Evolutionary conservation across 176 grass and related monocot species (phyloP).

Genomic region (Juncus effusus): DNA sequence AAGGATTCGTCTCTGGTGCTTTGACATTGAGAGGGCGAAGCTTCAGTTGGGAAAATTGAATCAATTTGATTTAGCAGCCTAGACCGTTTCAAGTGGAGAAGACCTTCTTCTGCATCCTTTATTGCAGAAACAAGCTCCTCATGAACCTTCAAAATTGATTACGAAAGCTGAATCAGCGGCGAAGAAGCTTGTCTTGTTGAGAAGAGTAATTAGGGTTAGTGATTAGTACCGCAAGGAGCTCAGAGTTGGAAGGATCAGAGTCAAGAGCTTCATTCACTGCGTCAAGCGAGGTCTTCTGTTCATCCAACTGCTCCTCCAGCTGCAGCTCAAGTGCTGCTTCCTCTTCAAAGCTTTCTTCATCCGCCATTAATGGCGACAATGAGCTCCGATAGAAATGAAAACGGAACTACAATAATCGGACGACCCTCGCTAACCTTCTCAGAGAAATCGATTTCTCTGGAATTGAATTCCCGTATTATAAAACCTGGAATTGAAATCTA

Average conservation of each 20-base stretch:
- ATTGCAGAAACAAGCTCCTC: conserved; percentile 78
- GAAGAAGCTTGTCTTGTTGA: conserved; percentile 2
- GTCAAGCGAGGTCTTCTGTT: conserved; percentile 75
- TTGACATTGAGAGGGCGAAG: conserved; percentile 9
- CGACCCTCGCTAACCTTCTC: background rate
- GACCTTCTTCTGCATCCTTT: conserved; percentile 80
- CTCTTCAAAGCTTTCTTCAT: conserved; percentile 33
- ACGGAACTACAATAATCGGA: background rate
- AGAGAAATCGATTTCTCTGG: too few species aligned
- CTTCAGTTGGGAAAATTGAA: conserved; percentile 51
- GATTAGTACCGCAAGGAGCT: conserved; percentile 54
- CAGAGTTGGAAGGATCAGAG: conserved; percentile 60
- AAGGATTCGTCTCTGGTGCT: conserved; percentile 41
- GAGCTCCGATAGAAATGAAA: background rate
- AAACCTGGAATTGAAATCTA: background rate
- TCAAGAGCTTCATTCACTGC: conserved; percentile 84
- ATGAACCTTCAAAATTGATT: conserved; percentile 57
- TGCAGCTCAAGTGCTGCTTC: conserved; percentile 61
- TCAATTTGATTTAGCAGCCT: conserved; percentile 66
- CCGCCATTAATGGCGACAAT: conserved; percentile 33
- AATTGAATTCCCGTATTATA: background rate
- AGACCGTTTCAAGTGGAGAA: conserved; percentile 84
- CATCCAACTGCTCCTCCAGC: conserved; percentile 74
- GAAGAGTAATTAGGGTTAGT: background rate
- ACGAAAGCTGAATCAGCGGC: background rate